Base-by-base conservation (phyloP, 129 eudicot species). In the Dittrichia graveolens region DNA sequence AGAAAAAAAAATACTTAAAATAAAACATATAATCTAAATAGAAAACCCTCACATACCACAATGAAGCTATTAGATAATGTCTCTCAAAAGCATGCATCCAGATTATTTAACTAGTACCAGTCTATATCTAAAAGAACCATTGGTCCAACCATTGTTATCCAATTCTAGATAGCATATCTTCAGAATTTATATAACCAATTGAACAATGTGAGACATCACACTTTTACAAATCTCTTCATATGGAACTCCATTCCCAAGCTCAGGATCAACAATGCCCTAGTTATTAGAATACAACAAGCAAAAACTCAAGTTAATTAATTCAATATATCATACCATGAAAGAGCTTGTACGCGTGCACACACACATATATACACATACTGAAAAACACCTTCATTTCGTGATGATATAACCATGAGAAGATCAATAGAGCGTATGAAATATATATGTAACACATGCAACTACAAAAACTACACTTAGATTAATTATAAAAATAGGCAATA, bases 211-310 rank as follows among this genome's bases (percentile, higher is more conserved):
- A 59, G 80, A 76, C n/a, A 81, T 83, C 13, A 81, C 91, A 41
- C 81, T 78, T 78, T 79, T 81, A 84, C 31, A 88, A 15, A 76
- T 67, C 67, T 88, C 89, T 74, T 83, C 89, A 64, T 84, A 65
- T 8, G 84, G 70, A 16, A 80, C 44, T 15, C 71, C 77, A 62
- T 80, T 75, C 1, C 57, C 69, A 9, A 72, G 34, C 42, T 82
- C 77, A 13, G 74, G 78, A 46, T 7, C 8, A 10, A 63, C 72
- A 38, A 66, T 75, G 6, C 75, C 88, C 89, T 87, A 75, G n/a
- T 34, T 5, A 67, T 44, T 10, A 39, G 2, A n/a, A 44, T 54
- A 24, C 35, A 7, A 14, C 48, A 15, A 60, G 48, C 37, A 11
- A 15, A 55, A 72, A 5, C 41, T 72, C 39, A 4, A 18, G 41